A percentile compares a stretch with the other conserved stretches of the same genome.
phyloP scores from a whole-genome alignment of 805 yeast species.

The Martiniozyma abietophila region DNA sequence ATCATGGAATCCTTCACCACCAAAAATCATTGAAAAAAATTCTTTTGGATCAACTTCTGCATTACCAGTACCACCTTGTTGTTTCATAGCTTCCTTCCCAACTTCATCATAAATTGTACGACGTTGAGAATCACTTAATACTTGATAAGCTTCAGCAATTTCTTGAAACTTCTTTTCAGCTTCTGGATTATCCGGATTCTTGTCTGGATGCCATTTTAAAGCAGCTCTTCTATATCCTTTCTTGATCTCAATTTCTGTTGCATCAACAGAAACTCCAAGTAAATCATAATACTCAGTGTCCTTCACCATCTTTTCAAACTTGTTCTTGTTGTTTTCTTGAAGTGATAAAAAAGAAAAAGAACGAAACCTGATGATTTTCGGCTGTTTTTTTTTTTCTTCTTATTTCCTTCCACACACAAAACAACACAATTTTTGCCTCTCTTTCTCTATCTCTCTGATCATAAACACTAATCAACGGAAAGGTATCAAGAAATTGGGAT shows the following conservation, averaged over 20 bases:
- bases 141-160: slow-evolving; percentile 65
- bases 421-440: too few relatives aligned
- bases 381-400: too few relatives aligned
- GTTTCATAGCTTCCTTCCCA: slow-evolving; percentile 52
- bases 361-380: too few relatives aligned
- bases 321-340: too few relatives aligned
- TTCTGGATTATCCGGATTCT: slow-evolving; percentile 64
- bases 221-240: slow-evolving; percentile 76
- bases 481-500: too few relatives aligned
- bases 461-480: too few relatives aligned
- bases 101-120: slow-evolving; percentile 63
- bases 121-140: slow-evolving; percentile 53
- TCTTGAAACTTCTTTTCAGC: slow-evolving; percentile 69
- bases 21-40: slow-evolving; percentile 64
- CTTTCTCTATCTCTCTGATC: too few relatives aligned
- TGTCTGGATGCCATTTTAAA: slow-evolving; percentile 70
- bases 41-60: slow-evolving; percentile 67
- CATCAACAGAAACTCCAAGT: slow-evolving; percentile 46
- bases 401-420: too few relatives aligned
- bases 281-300: slow-evolving; percentile 69
- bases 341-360: too few relatives aligned
- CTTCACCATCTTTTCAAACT: too few relatives aligned
- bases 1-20: slow-evolving; percentile 81
- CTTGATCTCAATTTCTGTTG: slow-evolving; percentile 59
- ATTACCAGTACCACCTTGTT: slow-evolving; percentile 39